Evolutionary conservation across 2,329 filamentous ascomycete genomes (phyloP), one percentile per base, ranked within the genome.

Genomic region (Clarireedia homoeocarpa): DNA sequence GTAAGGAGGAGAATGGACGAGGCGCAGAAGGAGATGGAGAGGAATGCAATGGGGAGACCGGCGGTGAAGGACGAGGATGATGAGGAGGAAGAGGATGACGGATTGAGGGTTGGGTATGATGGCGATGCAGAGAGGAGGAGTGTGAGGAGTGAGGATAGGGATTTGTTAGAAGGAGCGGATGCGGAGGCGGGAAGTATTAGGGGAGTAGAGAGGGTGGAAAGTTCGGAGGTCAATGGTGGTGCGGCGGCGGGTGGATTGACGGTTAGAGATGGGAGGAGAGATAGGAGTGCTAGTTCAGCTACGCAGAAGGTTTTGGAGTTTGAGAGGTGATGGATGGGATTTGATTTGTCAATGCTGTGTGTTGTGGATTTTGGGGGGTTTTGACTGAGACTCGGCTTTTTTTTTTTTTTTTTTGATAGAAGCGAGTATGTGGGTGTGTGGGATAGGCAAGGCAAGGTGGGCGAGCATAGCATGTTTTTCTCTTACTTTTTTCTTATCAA

Each of bases 1-100:
- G 92, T 99, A 51, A 81, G 88, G 62, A 83, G 91, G 65, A 81
- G 91, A 46, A 96, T 97, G 86, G 92, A 99, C 61, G 94, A 99
- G 69, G 92, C 92, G 3, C 91, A 96, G 71, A 85, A 84, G 64
- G 92, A 97, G 68, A 74, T 96, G 62, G 92, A 96, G 72, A 87
- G 85, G 71, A 91, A 91, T 58, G 87, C 86, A 0, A 72, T 85
- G n/a, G 77, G 85, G 65, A 76, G 75, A 60, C 80, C 81, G 0
- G 81, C 84, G 0, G 86, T 90, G 1, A 85, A 30, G 27, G 27
- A 89, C 0, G 83, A 85, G 1, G 82, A 83, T 0, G 86, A 86
- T 0, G 85, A 85, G 0, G 86, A 88, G 3, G 85, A 88, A 12
- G 82, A 82, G 23, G 80, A 83, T 40, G 49, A 77, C 76, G 58